phyloP scores from a whole-genome alignment of 2,329 filamentous ascomycete genomes.

The Pseudomassariella vexata region DNA sequence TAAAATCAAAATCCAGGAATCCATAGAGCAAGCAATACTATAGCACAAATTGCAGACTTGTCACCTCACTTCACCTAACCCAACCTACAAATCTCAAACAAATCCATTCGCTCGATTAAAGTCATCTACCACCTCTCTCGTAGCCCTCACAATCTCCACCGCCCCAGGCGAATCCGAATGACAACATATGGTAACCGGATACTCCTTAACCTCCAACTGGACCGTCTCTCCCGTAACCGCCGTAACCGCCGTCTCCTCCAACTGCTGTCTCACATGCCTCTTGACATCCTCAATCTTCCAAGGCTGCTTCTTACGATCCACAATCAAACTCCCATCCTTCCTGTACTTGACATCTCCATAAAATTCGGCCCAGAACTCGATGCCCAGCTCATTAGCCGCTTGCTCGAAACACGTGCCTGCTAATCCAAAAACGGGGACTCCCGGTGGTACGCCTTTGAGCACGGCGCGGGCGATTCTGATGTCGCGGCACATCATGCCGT shows the following conservation, averaged over 20 bases:
- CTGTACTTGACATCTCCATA: constrained; percentile 22
- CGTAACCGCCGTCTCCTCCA: constrained; percentile 32
- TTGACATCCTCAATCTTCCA: constrained; percentile 32
- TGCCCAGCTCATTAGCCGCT: constrained; percentile 14
- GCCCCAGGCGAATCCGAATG: constrained; percentile 41
- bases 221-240: constrained; percentile 33
- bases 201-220: constrained; percentile 30
- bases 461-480: constrained; percentile 17
- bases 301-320: constrained; percentile 50
- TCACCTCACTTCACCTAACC: no score
- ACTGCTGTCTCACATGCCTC: constrained; percentile 33
- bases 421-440: constrained; percentile 18
- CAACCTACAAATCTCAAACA: no score
- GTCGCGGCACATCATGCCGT: constrained; percentile 22
- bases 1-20: no score
- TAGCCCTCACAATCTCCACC: constrained; percentile 34
- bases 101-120: constrained; percentile 26
- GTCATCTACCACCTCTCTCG: constrained; percentile 30
- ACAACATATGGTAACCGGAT: constrained; percentile 37
- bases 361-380: constrained; percentile 20
- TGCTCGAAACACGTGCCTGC: constrained; percentile 20
- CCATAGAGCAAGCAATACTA: no score
- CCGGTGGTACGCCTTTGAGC: constrained; percentile 16
- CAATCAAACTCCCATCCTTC: constrained; percentile 15
- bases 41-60: no score